Base-by-base conservation (phyloP, 208 protist species). In the Acanthamoeba divionensis region DNA sequence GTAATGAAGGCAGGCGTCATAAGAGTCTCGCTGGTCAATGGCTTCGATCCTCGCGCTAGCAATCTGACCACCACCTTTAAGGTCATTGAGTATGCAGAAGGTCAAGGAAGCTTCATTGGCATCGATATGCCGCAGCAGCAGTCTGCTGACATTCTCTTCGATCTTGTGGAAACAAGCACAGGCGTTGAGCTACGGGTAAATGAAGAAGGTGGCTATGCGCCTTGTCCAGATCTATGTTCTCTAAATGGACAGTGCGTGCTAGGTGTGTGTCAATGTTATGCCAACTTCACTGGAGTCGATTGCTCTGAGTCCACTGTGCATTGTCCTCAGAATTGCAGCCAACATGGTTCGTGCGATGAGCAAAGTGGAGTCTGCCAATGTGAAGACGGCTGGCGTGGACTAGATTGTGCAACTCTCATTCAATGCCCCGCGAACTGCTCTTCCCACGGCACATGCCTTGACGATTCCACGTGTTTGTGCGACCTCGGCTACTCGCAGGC, bases 1-100 rank as follows among this genome's bases (percentile, higher is more conserved):
- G 69, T 79, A n/a, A 79, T 47, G 6, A 79, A 79, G 69, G 69
- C 13, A 12, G 69, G 69, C 69, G 48, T 38, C 45, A 79, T 79
- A 38, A 38, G 55, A 26, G 44, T 79, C 33, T 38, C 55, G 69
- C 69, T 79, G 31, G 69, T 79, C 69, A 79, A 79, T 47, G 69
- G 69, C 44, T 79, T 57, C 69, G 18, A 5, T 38, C 69, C 69
- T 24, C 31, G 48, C 26, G 44, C 69, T 47, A 79, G 55, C 69
- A 79, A 26, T 47, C n/a, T n/a, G n/a, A n/a, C n/a, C n/a, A 10
- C 55, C 69, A 57, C 48, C 69, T 57, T 47, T 18, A 47, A 57
- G 6, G 21, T 79, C 69, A 79, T 47, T 47, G 55, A 41, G 38
- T 57, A 24, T 47, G 69, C 41, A 36, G n/a, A n/a, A n/a, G 48